A percentile compares a stretch with the other conserved stretches of the same genome.
Conservation (phyloP, 352 stramenopile species). For the Phytophthora palmivora region DNA sequence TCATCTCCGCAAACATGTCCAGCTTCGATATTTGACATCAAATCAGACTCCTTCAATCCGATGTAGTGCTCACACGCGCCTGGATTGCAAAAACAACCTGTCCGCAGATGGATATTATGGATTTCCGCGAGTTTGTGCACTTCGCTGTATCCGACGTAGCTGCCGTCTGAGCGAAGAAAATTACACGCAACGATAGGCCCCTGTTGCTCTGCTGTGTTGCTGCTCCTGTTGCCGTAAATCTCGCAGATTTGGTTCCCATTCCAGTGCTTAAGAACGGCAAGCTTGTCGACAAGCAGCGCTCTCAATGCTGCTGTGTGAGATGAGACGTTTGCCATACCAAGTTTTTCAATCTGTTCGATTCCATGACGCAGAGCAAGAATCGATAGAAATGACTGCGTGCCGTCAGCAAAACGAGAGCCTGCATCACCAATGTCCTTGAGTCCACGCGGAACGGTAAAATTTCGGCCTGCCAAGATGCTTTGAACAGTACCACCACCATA, state of each 20-base stretch:
- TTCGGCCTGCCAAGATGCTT: conserved; percentile 58
- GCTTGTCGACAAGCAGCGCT: conserved; percentile 40
- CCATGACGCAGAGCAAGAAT: conserved; percentile 68
- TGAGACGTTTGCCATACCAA: conserved; percentile 57
- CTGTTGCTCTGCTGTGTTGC: conserved; percentile 10
- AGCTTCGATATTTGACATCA: conserved; percentile 59
- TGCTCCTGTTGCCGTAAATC: conserved; percentile 54
- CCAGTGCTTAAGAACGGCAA: conserved; percentile 56
- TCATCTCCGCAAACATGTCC: conserved; percentile 78
- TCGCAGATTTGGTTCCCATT: conserved; percentile 55
- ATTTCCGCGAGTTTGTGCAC: conserved; percentile 73
- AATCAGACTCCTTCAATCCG: conserved; percentile 52
- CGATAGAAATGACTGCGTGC: conserved; percentile 71
- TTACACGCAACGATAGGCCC: conserved; percentile 72
- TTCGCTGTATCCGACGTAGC: conserved; percentile 76
- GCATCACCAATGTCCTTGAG: conserved; percentile 14
- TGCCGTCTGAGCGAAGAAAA: conserved; percentile 58
- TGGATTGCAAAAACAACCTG: conserved; percentile 85
- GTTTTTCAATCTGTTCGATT: conserved; percentile 47
- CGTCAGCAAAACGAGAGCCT: conserved; percentile 58
- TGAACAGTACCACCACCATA: conserved; percentile 73
- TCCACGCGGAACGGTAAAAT: conserved; percentile 47
- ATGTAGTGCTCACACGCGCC: conserved; percentile 78
- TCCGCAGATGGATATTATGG: conserved; percentile 75
- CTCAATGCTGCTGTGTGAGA: conserved; percentile 59